Evolutionary conservation across 345 rosid genomes (phyloP).

Genomic region (Salix caprea): DNA sequence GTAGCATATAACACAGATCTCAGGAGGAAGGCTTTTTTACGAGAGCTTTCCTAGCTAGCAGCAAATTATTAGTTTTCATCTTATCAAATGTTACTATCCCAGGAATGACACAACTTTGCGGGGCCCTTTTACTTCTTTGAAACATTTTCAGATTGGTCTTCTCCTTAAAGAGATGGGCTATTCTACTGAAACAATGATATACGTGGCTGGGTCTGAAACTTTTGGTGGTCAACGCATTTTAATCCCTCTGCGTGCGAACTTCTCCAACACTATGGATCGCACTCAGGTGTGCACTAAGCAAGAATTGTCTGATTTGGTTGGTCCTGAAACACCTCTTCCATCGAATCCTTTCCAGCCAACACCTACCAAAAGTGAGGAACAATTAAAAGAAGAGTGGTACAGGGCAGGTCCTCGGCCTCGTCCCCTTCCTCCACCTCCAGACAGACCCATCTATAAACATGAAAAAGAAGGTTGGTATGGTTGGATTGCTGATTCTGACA

Average conservation of each 20-base stretch:
- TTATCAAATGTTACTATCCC: not conserved
- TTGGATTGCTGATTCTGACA: constrained; percentile 75
- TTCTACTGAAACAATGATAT: constrained; percentile 74
- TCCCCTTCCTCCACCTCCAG: constrained; percentile 99
- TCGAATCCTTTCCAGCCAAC: constrained; percentile 38
- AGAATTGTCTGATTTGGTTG: constrained; percentile 69
- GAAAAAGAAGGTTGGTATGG: constrained; percentile 99
- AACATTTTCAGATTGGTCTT: constrained; percentile 75
- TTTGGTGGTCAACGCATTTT: constrained; percentile 93
- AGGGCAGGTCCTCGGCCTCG: constrained; percentile 96
- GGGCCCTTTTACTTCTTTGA: constrained; percentile 5
- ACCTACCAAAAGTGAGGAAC: constrained; percentile 54
- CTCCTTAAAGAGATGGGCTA: constrained; percentile 90
- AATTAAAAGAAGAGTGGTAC: constrained; percentile 80
- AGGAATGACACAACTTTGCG: not conserved
- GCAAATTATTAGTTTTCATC: not conserved
- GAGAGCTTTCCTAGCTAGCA: not conserved
- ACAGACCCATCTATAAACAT: constrained; percentile 81
- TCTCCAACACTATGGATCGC: constrained; percentile 65
- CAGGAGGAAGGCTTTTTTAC: not conserved
- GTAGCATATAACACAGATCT: not conserved
- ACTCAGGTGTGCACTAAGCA: constrained; percentile 70
- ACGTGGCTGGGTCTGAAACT: constrained; percentile 87
- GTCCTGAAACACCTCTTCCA: constrained; percentile 76
- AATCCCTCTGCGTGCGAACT: constrained; percentile 92